Percentiles rank a stretch among this genome's conserved stretches.
These are phyloP conservation scores for Lolium rigidum DNA, from an alignment of 176 grass and related monocot species.

Conservation along the genomic window DNA sequence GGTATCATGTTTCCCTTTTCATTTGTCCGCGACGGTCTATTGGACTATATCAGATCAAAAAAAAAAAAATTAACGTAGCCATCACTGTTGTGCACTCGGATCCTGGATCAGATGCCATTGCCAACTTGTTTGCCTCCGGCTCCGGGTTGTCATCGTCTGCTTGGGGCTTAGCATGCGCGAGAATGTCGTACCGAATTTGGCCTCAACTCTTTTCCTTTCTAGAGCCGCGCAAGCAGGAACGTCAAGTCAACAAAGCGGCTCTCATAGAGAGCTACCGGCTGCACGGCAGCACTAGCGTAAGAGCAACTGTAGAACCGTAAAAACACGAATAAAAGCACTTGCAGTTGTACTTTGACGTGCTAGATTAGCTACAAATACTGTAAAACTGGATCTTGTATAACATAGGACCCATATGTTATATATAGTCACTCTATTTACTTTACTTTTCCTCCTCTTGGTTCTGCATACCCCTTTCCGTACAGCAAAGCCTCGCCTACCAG, in stretches of 20 bases:
- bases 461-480: too few relatives aligned
- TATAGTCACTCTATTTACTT: too few relatives aligned
- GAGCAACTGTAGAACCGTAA: neutral
- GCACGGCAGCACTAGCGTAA: neutral
- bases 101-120: neutral
- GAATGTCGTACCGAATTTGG: constrained; percentile 12
- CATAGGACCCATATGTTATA: too few relatives aligned
- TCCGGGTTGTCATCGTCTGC: neutral
- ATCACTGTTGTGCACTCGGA: neutral
- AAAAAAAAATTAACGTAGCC: neutral
- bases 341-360: too few relatives aligned
- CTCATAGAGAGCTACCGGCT: neutral
- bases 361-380: too few relatives aligned
- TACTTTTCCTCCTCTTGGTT: too few relatives aligned
- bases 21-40: neutral
- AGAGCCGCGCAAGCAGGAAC: neutral
- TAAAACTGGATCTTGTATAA: too few relatives aligned
- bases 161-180: neutral
- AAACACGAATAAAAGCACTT: too few relatives aligned
- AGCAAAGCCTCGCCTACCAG: too few relatives aligned
- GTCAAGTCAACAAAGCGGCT: constrained; percentile 29
- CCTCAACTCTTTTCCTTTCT: constrained; percentile 10
- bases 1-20: neutral
- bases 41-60: neutral
- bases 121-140: neutral